These are phyloP conservation scores for Entelexis sorbosivorans DNA, from an alignment of 1,139 yeast species.

Conservation along the genomic window DNA sequence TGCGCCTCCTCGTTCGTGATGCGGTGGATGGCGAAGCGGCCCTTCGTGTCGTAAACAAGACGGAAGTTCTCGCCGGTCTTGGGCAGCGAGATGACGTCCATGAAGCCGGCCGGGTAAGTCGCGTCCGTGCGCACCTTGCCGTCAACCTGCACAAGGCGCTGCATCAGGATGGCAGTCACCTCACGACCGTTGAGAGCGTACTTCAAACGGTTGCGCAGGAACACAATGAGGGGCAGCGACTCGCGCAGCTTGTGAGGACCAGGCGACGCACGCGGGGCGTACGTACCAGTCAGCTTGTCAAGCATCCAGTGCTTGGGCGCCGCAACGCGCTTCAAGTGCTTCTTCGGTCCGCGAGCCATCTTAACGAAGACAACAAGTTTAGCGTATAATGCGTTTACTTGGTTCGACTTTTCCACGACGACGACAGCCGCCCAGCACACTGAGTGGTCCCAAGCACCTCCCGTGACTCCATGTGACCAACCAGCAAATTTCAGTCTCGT, in stretches of 20 bases:
- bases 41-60: constrained; percentile 94
- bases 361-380: constrained; percentile 15
- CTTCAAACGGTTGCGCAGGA: constrained; percentile 98
- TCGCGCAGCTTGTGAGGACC: constrained; percentile 99
- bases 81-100: constrained; percentile 94
- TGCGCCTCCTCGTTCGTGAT: constrained; percentile 96
- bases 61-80: constrained; percentile 99
- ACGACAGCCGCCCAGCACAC: constrained; percentile 1
- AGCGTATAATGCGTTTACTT: constrained; percentile 17
- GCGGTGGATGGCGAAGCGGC: constrained; percentile 99
- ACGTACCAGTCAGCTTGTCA: constrained; percentile 99
- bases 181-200: constrained; percentile 99
- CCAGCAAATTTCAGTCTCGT: neutral
- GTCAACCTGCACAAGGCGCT: constrained; percentile 97
- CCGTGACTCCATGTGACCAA: neutral
- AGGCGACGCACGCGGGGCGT: constrained; percentile 99
- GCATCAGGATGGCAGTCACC: constrained; percentile 98
- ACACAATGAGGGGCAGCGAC: constrained; percentile 94
- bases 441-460: constrained; percentile 18
- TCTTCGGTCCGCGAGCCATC: constrained; percentile 41
- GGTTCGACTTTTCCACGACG: constrained; percentile 14
- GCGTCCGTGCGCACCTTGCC: constrained; percentile 98
- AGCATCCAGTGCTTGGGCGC: constrained; percentile 99
- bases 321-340: constrained; percentile 95
- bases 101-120: constrained; percentile 98